Evolutionary conservation across 495 filamentous ascomycete genomes (phyloP), one percentile per base, ranked within the genome.

Genomic region (Aspergillus nidulans): DNA sequence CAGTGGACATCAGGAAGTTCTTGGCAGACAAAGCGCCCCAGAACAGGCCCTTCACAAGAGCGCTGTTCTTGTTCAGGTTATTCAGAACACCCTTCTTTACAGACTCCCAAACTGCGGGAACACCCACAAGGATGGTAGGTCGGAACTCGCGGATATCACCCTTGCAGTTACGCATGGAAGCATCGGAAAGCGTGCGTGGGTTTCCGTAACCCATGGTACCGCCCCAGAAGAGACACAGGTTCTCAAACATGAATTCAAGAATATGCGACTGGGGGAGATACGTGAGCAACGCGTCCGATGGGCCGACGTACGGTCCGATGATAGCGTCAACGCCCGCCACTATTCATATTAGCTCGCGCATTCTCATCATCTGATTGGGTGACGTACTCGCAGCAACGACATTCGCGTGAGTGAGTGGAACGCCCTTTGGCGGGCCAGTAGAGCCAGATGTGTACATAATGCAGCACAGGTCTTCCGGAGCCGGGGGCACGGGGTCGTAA

Each of bases 381-480:
- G 34, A 76, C 85, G 72, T 78, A 90, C 89, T 85, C 46, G 92
- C 87, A 60, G 89, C 92, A 62, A 98, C 78, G 18, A 98, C 90
- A 63, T 91, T 89, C 51, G 76, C 87, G 69, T 98, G 94, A 62
- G 85, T 94, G 59, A 98, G 71, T 26, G 91, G 85, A 24, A 98
- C 94, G 71, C 94, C 94, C 80, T 97, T 98, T 32, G 94, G 94
- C 0, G 91, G 83, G 46, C 94, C 94, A 4, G 94, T 98, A n/a
- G 92, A 96, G 40, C 94, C 94, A 26, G 94, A 97, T 2, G 94
- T 98, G 77, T 97, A 98, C 94, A 98, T 98, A 70, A 98, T 95
- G 68, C 94, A 96, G 80, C 88, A 94, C 12, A 98, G 82, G 67
- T 96, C 92, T 46, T 96, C 89, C 2, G 89, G 80, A 23, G 76